Conservation (phyloP, 148 eudicot species). For the Rhododendron williamsianum region DNA sequence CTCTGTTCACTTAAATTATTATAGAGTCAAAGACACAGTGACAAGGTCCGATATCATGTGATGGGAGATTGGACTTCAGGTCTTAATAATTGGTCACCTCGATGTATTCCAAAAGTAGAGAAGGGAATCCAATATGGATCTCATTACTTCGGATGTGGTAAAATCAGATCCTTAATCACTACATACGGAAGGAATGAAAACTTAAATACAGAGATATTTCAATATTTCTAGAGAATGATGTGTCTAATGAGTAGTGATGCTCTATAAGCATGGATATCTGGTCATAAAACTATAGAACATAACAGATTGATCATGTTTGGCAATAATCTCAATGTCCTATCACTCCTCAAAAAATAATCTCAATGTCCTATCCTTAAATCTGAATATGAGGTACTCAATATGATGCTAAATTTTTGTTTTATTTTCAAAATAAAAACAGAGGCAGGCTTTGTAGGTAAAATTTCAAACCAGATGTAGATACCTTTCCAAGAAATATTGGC, state of each 20-base stretch:
- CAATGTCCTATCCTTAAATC: background rate
- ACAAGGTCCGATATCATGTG: constrained; percentile 9
- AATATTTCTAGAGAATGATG: background rate
- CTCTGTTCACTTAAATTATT: background rate
- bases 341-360: background rate
- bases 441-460: background rate
- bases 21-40: background rate
- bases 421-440: background rate
- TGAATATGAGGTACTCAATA: background rate
- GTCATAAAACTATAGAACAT: background rate
- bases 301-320: no score
- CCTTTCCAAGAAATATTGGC: constrained; percentile 97
- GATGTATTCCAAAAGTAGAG: background rate
- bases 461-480: constrained; percentile 14
- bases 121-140: background rate
- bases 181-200: background rate
- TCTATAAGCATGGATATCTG: background rate
- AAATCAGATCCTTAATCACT: background rate
- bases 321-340: background rate
- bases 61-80: background rate
- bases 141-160: background rate
- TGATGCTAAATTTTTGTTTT: background rate
- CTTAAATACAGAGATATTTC: background rate
- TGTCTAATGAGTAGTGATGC: background rate
- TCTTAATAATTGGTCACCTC: background rate